phyloP scores from a whole-genome alignment of 768 basidiomycete species.

The Harrya chromipes region DNA sequence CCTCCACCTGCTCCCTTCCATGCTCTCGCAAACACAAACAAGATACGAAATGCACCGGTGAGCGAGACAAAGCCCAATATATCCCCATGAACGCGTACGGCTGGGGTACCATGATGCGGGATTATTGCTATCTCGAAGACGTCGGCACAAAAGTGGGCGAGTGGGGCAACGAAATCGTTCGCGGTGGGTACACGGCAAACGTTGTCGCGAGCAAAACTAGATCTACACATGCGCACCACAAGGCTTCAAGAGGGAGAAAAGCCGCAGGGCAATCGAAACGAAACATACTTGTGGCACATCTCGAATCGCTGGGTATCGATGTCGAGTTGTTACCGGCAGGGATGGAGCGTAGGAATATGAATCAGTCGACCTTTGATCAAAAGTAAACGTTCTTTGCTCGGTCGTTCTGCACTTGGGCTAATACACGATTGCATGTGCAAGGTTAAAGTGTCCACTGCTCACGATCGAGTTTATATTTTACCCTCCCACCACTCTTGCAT shows the following conservation, averaged over 20 bases:
- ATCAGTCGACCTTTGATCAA: conserved; percentile 81
- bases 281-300: conserved; percentile 63
- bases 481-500: conserved; percentile 46
- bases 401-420: conserved; percentile 6
- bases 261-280: conserved; percentile 47
- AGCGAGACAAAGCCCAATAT: conserved; percentile 68
- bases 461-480: conserved; percentile 75
- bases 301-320: conserved; percentile 65
- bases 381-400: conserved; percentile 50
- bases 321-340: conserved; percentile 76
- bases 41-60: conserved; percentile 58
- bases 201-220: conserved; percentile 17
- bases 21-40: conserved; percentile 73
- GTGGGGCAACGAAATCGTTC: conserved; percentile 70
- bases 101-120: conserved; percentile 86
- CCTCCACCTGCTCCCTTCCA: conserved; percentile 67
- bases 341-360: conserved; percentile 74
- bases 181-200: conserved; percentile 48
- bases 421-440: conserved; percentile 30
- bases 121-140: conserved; percentile 86
- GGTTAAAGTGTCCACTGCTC: conserved; percentile 63
- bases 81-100: conserved; percentile 82
- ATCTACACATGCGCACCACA: conserved; percentile 8
- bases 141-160: conserved; percentile 69
- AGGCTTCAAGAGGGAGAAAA: conserved; percentile 28